phyloP scores from a whole-genome alignment of 2,329 filamentous ascomycete genomes.

The Calonectria hawksworthii region DNA sequence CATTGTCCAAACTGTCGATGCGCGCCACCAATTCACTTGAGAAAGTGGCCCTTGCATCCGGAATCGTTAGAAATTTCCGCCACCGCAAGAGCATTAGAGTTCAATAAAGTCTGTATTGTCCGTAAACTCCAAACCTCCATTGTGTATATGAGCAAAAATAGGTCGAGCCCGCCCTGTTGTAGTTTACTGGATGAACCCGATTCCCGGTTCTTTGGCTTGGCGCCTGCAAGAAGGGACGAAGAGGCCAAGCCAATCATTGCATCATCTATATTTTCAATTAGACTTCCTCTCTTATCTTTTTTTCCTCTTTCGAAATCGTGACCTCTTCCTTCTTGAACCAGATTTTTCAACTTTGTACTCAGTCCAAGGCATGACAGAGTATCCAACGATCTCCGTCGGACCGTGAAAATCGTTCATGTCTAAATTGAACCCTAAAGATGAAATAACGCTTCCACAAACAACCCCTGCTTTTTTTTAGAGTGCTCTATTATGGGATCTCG shows the following conservation, averaged over 20 bases:
- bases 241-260: not conserved
- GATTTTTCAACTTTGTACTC: not conserved
- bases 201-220: not conserved
- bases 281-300: too few relatives aligned
- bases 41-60: not conserved
- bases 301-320: too few relatives aligned
- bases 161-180: not conserved
- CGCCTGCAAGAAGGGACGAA: not conserved
- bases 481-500: not conserved
- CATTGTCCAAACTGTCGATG: not conserved
- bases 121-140: not conserved
- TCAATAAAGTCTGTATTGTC: not conserved
- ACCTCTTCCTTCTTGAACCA: too few relatives aligned
- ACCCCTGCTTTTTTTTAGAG: not conserved
- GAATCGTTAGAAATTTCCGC: not conserved
- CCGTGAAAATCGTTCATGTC: not conserved
- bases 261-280: not conserved
- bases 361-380: not conserved
- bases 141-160: not conserved
- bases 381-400: not conserved
- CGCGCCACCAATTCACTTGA: not conserved
- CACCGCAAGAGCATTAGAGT: not conserved
- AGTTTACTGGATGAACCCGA: not conserved
- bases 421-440: not conserved
- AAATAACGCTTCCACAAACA: not conserved